Evolutionary conservation across 2,329 filamentous ascomycete genomes (phyloP).

Genomic region (Cordyceps pruinosa): DNA sequence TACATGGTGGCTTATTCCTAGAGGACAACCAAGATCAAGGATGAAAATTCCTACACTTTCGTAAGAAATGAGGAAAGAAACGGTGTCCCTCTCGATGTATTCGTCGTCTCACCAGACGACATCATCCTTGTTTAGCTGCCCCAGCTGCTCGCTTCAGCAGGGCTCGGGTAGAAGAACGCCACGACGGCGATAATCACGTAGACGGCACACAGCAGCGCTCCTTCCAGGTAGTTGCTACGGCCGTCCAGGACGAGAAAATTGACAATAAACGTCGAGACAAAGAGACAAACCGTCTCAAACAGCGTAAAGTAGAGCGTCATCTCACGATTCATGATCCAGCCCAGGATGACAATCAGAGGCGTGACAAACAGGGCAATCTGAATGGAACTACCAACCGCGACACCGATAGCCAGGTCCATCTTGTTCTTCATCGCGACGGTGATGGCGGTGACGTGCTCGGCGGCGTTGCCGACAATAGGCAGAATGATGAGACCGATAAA

Average conservation of each 20-base stretch:
- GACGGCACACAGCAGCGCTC: conserved; percentile 58
- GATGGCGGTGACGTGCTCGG: conserved; percentile 65
- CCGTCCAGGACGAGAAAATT: conserved; percentile 84
- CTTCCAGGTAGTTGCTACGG: conserved; percentile 80
- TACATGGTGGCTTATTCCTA: too few relatives aligned
- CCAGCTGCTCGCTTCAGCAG: conserved; percentile 38
- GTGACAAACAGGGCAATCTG: conserved; percentile 68
- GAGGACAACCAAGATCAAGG: background rate
- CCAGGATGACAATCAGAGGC: conserved; percentile 61
- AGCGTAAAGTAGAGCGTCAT: conserved; percentile 80
- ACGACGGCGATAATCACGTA: conserved; percentile 63
- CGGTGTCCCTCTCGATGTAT: background rate
- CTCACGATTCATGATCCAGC: conserved; percentile 61
- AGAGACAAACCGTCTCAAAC: conserved; percentile 83
- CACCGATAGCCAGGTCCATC: conserved; percentile 68
- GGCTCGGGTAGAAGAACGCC: conserved; percentile 59
- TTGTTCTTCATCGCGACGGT: conserved; percentile 68
- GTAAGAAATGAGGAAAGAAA: background rate
- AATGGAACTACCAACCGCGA: conserved; percentile 63
- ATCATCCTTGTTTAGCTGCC: conserved; percentile 16
- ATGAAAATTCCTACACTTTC: background rate
- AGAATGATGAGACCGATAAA: conserved; percentile 68
- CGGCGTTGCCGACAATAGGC: conserved; percentile 67
- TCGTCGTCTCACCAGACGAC: background rate
- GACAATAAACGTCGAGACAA: conserved; percentile 77